A percentile compares a stretch with the other conserved stretches of the same genome.
These are phyloP conservation scores for Blastocystis sp. DNA, from an alignment of 352 stramenopile species.

Conservation along the genomic window DNA sequence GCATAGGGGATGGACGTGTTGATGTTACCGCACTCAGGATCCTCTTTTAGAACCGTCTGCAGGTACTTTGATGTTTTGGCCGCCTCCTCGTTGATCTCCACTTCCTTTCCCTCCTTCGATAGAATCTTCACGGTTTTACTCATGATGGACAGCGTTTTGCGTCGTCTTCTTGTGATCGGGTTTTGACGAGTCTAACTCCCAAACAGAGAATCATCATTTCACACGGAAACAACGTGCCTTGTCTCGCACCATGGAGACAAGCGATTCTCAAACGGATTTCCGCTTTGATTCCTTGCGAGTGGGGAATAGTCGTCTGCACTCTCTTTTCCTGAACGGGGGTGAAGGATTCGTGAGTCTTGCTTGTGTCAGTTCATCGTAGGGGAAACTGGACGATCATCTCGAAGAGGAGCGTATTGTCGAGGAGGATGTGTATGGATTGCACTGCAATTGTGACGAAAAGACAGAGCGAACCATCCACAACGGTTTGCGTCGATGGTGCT, in stretches of 20 bases:
- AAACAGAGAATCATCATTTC: not conserved
- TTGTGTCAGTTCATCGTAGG: not conserved
- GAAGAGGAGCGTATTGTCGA: too few species aligned
- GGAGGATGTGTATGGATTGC: too few species aligned
- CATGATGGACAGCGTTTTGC: not conserved
- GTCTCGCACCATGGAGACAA: not conserved
- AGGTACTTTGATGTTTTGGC: slow-evolving; percentile 63
- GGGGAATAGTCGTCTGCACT: not conserved
- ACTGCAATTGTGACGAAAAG: too few species aligned
- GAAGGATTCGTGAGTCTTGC: too few species aligned
- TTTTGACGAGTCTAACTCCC: not conserved
- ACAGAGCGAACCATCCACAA: too few species aligned
- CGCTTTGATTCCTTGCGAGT: not conserved
- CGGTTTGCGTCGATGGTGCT: too few species aligned
- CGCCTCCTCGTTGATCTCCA: slow-evolving; percentile 33
- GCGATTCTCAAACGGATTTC: not conserved
- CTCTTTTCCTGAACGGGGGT: not conserved
- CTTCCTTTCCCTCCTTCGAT: slow-evolving; percentile 47
- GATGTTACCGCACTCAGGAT: slow-evolving; percentile 18
- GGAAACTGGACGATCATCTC: too few species aligned
- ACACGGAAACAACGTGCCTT: too few species aligned
- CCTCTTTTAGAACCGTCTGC: slow-evolving; percentile 64
- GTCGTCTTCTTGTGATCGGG: slow-evolving; percentile 28
- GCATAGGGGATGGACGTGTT: slow-evolving; percentile 36
- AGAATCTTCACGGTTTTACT: slow-evolving; percentile 33